Evolutionary conservation across 164 flowering plant genomes (phyloP), one percentile per base, ranked within the genome.

Genomic region (Euptelea pleiosperma): DNA sequence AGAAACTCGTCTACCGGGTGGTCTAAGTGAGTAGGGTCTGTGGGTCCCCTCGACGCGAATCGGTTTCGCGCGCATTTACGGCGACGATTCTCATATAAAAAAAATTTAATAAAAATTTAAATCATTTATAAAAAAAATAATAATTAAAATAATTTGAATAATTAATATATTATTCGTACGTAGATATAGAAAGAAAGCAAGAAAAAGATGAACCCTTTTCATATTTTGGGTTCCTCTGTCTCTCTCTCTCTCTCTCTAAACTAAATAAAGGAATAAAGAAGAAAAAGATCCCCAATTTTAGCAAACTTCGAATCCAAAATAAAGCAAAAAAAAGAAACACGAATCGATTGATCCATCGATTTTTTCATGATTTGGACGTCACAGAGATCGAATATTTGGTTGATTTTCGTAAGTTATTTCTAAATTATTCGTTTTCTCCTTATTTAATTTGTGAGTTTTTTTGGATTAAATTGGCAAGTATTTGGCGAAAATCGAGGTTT

Each of bases 221-320:
- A n/a, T n/a, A n/a, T n/a, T n/a, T n/a, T n/a, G n/a, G n/a, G n/a
- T n/a, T n/a, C n/a, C n/a, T n/a, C n/a, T n/a, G 19, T 49, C 36
- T 49, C 19, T 18, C 4, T 39, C 3, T 39, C 2, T n/a, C 29
- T 25, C 47, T 55, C 33, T 55, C 19, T n/a, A 21, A 30, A 44
- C 14, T 2, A 15, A 44, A 14, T 3, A 33, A 33, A 34, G n/a
- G n/a, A n/a, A n/a, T n/a, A 6, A 41, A 18, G 14, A 15, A 36
- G n/a, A n/a, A 55, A 59, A 36, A 26, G 45, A 26, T 59, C 55
- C 51, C 46, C 33, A 59, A 59, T 24, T 46, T 59, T 35, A 26
- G 10, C 36, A 12, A n/a, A 4, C 19, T 31, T 52, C 34, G 47
- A n/a, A 39, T 40, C 57, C 14, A 40, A 60, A 16, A 31, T 11